Evolutionary conservation across 192 early-diverging fungal species (phyloP), one percentile per base, ranked within the genome.

Genomic region (Geranomyces michiganensis): DNA sequence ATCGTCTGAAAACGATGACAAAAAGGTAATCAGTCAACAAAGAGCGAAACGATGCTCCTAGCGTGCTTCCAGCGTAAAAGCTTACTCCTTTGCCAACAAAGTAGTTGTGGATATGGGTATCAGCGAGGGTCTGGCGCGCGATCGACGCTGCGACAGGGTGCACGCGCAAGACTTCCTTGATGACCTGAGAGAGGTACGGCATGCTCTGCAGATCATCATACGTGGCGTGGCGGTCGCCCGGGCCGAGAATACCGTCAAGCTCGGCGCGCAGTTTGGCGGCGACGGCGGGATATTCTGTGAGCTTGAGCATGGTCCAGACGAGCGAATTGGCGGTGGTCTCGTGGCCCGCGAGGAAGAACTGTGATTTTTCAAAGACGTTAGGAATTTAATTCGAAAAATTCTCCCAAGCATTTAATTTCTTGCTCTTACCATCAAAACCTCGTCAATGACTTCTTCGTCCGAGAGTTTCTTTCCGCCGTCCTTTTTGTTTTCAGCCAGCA

Each of bases 321-420:
- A 83, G n/a, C 9, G 79, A 53, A 43, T 83, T 83, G 49, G 77
- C 76, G 21, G 82, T 73, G 1, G 82, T 83, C 61, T 82, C 78
- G 41, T 78, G 75, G 9, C 78, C 78, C 5, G 81, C 81, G 22
- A 82, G 19, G 59, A 82, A 78, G 72, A 83, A 55, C 51, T 55
- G 51, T 15, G 6, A 8, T 7, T 6, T 9, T 7, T 9, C 3
- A 41, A 41, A n/a, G n/a, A n/a, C n/a, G n/a, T n/a, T n/a, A 47
- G n/a, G 13, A 47, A 47, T 14, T 47, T n/a, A n/a, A n/a, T n/a
- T n/a, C n/a, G n/a, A n/a, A n/a, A n/a, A n/a, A n/a, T n/a, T n/a
- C n/a, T n/a, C n/a, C n/a, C n/a, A n/a, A n/a, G n/a, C n/a, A n/a
- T n/a, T n/a, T n/a, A n/a, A n/a, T n/a, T n/a, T n/a, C 46, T 14